Evolutionary conservation across 176 grass and related monocot species (phyloP).

Genomic region (Paspalum notatum): DNA sequence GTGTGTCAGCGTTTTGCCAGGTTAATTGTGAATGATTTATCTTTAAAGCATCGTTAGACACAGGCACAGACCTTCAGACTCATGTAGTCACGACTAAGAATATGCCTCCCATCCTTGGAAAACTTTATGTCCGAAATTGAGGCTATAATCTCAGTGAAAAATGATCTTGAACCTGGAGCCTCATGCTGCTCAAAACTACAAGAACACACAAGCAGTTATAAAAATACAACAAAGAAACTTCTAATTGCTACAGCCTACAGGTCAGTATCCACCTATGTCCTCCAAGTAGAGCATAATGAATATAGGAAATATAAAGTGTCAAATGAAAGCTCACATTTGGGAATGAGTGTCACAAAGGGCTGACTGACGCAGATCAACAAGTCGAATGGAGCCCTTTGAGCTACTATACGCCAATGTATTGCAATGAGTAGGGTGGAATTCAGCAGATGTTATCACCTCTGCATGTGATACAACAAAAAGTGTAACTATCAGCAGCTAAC

Average conservation of each 20-base stretch:
- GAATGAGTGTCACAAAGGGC: slow-evolving; percentile 89
- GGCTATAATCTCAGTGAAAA: slow-evolving; percentile 99
- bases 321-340: slow-evolving; percentile 69
- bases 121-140: slow-evolving; percentile 98
- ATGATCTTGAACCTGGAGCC: slow-evolving; percentile 82
- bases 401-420: slow-evolving; percentile 93
- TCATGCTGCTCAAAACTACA: slow-evolving; percentile 93
- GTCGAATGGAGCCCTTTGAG: slow-evolving; percentile 89
- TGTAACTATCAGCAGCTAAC: slow-evolving; percentile 32
- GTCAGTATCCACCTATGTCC: slow-evolving; percentile 20
- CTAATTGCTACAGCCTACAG: slow-evolving; percentile 28
- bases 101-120: slow-evolving; percentile 85
- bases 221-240: slow-evolving; percentile 27
- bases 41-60: slow-evolving; percentile 13
- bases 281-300: slow-evolving; percentile 31
- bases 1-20: not conserved
- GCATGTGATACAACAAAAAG: slow-evolving; percentile 49
- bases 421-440: slow-evolving; percentile 86
- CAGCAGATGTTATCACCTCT: slow-evolving; percentile 98
- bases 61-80: slow-evolving; percentile 75
- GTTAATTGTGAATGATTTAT: slow-evolving; percentile 28
- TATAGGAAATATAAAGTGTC: slow-evolving; percentile 35
- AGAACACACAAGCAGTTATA: slow-evolving; percentile 37
- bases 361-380: slow-evolving; percentile 89
- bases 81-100: slow-evolving; percentile 99